Conservation (phyloP, 495 filamentous ascomycete genomes). For the Bacidia rubella region DNA sequence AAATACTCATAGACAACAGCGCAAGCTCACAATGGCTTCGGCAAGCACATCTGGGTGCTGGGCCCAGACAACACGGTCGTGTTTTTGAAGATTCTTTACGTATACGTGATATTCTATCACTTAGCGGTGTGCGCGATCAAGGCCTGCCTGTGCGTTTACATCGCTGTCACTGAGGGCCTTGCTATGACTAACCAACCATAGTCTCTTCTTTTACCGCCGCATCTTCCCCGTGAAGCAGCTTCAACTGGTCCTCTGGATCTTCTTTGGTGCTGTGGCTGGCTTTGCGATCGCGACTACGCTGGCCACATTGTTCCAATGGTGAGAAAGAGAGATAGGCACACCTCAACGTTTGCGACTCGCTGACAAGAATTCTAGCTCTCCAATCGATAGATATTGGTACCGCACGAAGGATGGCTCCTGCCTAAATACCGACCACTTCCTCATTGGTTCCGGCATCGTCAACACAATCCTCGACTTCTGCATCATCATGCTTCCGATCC, state of each 20-base stretch:
- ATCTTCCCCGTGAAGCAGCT: conserved; percentile 12
- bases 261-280: conserved; percentile 4
- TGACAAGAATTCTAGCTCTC: conserved; percentile 7
- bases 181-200: neutral
- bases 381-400: conserved; percentile 11
- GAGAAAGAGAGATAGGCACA: neutral
- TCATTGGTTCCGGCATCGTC: conserved; percentile 8
- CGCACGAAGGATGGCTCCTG: conserved; percentile 1
- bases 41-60: conserved; percentile 11
- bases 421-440: conserved; percentile 9
- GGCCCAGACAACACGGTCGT: conserved; percentile 6
- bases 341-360: neutral
- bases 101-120: conserved; percentile 15
- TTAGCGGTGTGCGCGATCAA: conserved; percentile 9
- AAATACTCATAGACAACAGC: conserved; percentile 1
- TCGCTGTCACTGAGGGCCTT: neutral
- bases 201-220: conserved; percentile 16
- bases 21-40: conserved; percentile 10
- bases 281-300: conserved; percentile 6
- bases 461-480: conserved; percentile 12
- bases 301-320: conserved; percentile 13
- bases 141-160: conserved; percentile 5
- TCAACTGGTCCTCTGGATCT: conserved; percentile 6
- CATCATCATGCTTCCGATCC: conserved; percentile 12
- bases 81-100: conserved; percentile 13